Evolutionary conservation across 257 asterid genomes (phyloP).

Genomic region (Salvia rosmarinus): DNA sequence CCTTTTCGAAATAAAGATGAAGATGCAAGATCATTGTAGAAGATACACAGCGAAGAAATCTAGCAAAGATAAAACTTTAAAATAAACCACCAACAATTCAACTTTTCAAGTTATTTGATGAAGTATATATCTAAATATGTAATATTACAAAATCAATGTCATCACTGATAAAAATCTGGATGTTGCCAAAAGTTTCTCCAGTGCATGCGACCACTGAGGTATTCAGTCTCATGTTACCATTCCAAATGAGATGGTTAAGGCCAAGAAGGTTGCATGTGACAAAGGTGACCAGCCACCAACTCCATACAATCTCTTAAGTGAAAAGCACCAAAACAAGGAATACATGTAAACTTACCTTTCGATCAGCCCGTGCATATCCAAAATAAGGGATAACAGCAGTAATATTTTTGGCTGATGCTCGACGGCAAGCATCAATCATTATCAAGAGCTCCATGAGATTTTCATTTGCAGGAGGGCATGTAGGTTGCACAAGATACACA

Average conservation of each 20-base stretch:
- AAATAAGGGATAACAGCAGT: conserved; percentile 86
- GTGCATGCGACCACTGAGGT: not conserved
- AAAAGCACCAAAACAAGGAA: conserved; percentile 16
- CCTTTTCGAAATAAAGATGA: not conserved
- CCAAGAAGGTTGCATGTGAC: not conserved
- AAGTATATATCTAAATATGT: not conserved
- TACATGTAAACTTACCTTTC: conserved; percentile 53
- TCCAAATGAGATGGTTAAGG: not conserved
- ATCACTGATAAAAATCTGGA: conserved; percentile 5
- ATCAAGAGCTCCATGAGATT: conserved; percentile 80
- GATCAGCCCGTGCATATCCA: conserved; percentile 83
- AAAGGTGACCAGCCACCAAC: conserved; percentile 22
- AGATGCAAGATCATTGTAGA: conserved; percentile 20
- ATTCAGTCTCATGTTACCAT: not conserved
- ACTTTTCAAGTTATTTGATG: conserved; percentile 3
- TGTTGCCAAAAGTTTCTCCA: conserved; percentile 8
- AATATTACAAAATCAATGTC: not conserved
- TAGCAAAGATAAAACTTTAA: not conserved
- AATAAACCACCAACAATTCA: not conserved
- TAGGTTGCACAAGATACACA: conserved; percentile 78
- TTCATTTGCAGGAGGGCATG: conserved; percentile 87
- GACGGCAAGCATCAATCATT: conserved; percentile 88
- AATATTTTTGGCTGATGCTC: conserved; percentile 79
- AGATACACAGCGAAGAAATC: not conserved
- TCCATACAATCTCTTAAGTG: conserved; percentile 23